These are phyloP conservation scores for Chlamydomonas schloesseri DNA, from an alignment of 139 green algal genomes.

Conservation along the genomic window DNA sequence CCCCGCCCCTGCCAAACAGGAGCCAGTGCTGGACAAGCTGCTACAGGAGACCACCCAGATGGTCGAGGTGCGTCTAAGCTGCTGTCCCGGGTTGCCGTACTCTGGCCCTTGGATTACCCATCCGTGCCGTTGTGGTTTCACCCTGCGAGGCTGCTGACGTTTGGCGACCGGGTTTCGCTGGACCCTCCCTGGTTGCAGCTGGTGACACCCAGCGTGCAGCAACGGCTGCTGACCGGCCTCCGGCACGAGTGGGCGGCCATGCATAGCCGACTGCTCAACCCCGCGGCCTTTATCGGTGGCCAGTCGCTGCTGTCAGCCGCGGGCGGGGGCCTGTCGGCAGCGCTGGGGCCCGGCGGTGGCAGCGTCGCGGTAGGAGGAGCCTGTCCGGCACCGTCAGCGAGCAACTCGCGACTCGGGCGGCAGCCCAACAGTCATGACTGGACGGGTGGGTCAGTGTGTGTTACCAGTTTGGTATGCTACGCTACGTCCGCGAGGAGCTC, in stretches of 20 bases:
- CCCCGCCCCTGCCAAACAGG: no score
- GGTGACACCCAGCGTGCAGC: constrained; percentile 6
- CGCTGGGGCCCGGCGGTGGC: background rate
- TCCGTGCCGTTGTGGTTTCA: no score
- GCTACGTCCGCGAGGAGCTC: no score
- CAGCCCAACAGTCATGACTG: background rate
- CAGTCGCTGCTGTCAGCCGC: background rate
- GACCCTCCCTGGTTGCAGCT: no score
- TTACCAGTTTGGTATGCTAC: no score
- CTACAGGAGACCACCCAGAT: constrained; percentile 35
- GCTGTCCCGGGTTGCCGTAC: no score
- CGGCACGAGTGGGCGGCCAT: background rate
- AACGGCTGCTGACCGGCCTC: background rate
- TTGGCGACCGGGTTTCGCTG: no score
- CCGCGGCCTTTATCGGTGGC: background rate
- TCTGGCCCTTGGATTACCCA: no score
- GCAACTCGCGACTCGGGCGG: background rate
- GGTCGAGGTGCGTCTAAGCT: constrained; percentile 15
- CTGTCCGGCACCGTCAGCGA: no score
- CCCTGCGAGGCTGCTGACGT: no score
- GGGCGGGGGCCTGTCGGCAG: background rate
- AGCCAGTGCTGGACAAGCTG: constrained; percentile 13
- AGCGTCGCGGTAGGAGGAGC: background rate
- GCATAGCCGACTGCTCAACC: constrained; percentile 6
- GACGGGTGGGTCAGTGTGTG: constrained; percentile 6